Evolutionary conservation across 257 asterid species (phyloP), one percentile per base, ranked within the genome.

Genomic region (Solanum etuberosum): DNA sequence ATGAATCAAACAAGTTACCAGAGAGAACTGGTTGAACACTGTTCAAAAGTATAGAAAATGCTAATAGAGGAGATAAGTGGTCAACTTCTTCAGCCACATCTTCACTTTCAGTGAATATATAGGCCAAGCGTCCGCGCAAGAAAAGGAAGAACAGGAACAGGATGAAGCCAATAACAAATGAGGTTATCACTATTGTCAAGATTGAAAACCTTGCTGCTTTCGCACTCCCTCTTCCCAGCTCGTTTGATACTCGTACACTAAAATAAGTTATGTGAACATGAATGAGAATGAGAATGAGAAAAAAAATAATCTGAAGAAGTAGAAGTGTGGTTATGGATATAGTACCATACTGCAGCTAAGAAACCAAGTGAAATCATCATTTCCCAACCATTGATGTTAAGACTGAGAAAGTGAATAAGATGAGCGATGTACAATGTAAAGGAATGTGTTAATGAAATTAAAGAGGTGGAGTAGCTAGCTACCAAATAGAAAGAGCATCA

Each of bases 401-500:
- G 89, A 88, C 95, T 93, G 88, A 40, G 63, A 34, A 74, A 42
- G 16, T 70, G 42, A 16, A 80, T 77, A 77, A 61, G 70, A 61
- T 61, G 70, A 61, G 70, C 4, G 31, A 23, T 23, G 4, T 23
- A 61, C 23, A 59, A 59, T 10, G 29, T 59, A 59, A 59, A 46
- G 15, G 43, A 61, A 61, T 61, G 70, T 23, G 57, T 46, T 46
- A 46, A 15, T 27, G 5, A 46, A 80, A 80, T 35, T 16, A 5
- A 16, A 18, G 63, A 86, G 15, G 7, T 10, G 31, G 8, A 15
- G 37, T 72, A 61, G 46, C 0, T 72, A 61, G 46, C 4, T 93
- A 94, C 98, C 98, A 95, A 61, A 94, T 93, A 16, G 98, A 87
- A 85, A 95, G 96, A 59, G 98, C 97, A 85, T 91, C 94, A 77